Evolutionary conservation across 129 eudicot species (phyloP), one percentile per base, ranked within the genome.

Genomic region (Smallanthus sonchifolius): DNA sequence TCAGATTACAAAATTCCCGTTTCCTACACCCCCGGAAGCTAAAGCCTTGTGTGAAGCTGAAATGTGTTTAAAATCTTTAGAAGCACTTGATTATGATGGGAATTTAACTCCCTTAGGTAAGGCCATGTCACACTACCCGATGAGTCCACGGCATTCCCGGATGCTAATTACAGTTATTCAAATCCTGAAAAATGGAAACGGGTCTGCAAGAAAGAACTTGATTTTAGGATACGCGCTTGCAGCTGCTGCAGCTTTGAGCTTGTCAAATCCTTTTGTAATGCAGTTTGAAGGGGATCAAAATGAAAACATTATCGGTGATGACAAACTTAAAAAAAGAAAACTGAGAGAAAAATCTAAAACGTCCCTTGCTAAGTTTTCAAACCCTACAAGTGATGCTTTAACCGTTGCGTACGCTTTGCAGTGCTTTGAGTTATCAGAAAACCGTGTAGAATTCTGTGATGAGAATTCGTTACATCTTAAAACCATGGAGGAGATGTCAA

Each of bases 111-210:
- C 87, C 37, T 68, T 95, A 20, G 99, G 99, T 37, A 88, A 87
- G 78, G 89, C 94, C 11, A 95, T 95, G 99, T 89, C 99, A 30
- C 96, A 79, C 44, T 95, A 86, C 73, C 97, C 96, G 1, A 86
- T 95, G 97, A 88, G 97, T 75, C 99, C 99, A 62, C 96, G 99
- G 4, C 99, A 94, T 81, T 91, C 99, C 2, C 86, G 97, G 40
- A 88, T 94, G 96, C 99, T 94, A 75, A 95, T 94, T 40, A 84
- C 94, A 9, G 96, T 87, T 60, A 76, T 94, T 60, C 93, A 90
- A 78, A 87, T 88, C 62, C 80, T 89, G 59, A 84, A 72, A 64
- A 83, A 74, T 11, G 77, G 74, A 59, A 88, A 80, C 39, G 72
- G 73, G 2, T 66, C 52, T 37, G 73, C 78, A 19, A 82, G 96